Conservation (phyloP, 108 stramenopile genomes). For the Thalassiosira profunda region DNA sequence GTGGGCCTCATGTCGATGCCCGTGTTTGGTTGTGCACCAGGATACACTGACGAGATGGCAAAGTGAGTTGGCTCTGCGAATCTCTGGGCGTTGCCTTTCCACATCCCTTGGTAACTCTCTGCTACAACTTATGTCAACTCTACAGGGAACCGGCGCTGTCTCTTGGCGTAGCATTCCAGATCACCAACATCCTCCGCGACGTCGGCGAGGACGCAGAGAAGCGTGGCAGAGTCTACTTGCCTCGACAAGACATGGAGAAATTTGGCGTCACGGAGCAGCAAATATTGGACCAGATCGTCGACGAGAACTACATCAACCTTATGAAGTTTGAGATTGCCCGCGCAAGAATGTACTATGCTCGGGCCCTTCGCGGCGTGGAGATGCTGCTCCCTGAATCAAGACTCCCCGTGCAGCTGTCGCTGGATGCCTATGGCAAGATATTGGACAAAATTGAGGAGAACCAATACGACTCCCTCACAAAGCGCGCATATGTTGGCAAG, state of each 20-base stretch:
- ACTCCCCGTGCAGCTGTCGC: slow-evolving; percentile 90
- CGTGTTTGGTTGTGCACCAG: slow-evolving; percentile 89
- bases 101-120: not conserved
- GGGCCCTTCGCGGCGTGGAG: slow-evolving; percentile 91
- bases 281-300: slow-evolving; percentile 88
- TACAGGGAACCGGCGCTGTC: slow-evolving; percentile 92
- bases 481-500: slow-evolving; percentile 96
- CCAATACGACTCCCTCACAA: slow-evolving; percentile 94
- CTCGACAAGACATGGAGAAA: slow-evolving; percentile 85
- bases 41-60: slow-evolving; percentile 82
- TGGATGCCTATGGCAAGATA: slow-evolving; percentile 96
- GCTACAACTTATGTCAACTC: not conserved
- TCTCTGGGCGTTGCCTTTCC: slow-evolving; percentile 7
- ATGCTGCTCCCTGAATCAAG: slow-evolving; percentile 93
- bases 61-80: slow-evolving; percentile 55
- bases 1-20: slow-evolving; percentile 98
- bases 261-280: slow-evolving; percentile 95
- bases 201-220: slow-evolving; percentile 96
- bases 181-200: slow-evolving; percentile 98
- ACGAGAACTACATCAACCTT: slow-evolving; percentile 91
- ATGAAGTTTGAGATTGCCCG: slow-evolving; percentile 97
- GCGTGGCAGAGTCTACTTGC: slow-evolving; percentile 95
- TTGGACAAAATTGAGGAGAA: slow-evolving; percentile 96
- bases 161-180: slow-evolving; percentile 97
- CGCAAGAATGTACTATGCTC: slow-evolving; percentile 94